phyloP scores from a whole-genome alignment of 257 asterid genomes.

The Jacaranda copaia region DNA sequence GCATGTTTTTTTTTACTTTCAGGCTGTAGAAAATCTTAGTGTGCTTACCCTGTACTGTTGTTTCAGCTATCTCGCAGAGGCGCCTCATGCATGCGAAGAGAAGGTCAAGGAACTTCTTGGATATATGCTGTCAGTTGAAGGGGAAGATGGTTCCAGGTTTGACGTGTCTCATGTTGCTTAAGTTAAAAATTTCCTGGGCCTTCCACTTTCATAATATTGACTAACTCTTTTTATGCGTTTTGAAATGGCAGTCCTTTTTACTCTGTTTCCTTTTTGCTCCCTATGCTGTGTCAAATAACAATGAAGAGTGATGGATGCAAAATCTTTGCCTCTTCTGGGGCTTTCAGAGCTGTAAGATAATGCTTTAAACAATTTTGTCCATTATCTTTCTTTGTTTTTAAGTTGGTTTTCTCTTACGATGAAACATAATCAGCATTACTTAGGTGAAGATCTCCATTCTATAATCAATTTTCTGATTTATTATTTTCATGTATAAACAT shows the following conservation, averaged over 20 bases:
- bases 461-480: neutral
- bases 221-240: slow-evolving; percentile 31
- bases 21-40: slow-evolving; percentile 25
- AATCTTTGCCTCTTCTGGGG: slow-evolving; percentile 67
- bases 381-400: slow-evolving; percentile 14
- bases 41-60: slow-evolving; percentile 27
- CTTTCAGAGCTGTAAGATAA: slow-evolving; percentile 62
- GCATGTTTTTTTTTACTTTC: slow-evolving; percentile 23
- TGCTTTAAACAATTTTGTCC: slow-evolving; percentile 15
- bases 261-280: slow-evolving; percentile 83
- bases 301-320: slow-evolving; percentile 70
- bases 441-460: neutral
- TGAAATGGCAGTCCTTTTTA: slow-evolving; percentile 61
- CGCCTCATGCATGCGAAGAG: slow-evolving; percentile 78
- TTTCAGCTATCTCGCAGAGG: slow-evolving; percentile 90
- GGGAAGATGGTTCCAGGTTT: slow-evolving; percentile 73
- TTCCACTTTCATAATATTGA: slow-evolving; percentile 32
- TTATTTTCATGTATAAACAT: neutral
- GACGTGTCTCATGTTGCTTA: slow-evolving; percentile 33
- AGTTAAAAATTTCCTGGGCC: neutral
- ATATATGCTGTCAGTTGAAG: slow-evolving; percentile 84
- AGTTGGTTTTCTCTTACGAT: slow-evolving; percentile 17
- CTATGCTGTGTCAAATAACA: slow-evolving; percentile 90
- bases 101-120: slow-evolving; percentile 73
- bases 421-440: neutral